Base-by-base conservation (phyloP, 148 eudicot species). In the Vaccinium macrocarpon region DNA sequence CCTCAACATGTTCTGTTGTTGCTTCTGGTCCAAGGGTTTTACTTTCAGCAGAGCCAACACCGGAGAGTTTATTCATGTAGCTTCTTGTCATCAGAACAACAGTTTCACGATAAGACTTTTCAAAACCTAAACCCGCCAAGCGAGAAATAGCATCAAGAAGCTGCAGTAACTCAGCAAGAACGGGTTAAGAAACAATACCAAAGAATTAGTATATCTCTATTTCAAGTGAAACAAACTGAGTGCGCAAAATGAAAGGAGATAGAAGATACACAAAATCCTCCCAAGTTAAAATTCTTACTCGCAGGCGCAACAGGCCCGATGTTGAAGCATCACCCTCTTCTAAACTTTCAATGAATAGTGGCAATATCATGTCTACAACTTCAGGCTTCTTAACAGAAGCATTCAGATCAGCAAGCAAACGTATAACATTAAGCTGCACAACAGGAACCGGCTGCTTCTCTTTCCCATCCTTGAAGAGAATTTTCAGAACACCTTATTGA, bases 141-240 rank as follows among this genome's bases (percentile, higher is more conserved):
- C 98, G 89, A 90, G 99, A 91, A 84, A 93, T 92, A 88, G 99
- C 99, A 90, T 97, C 98, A 92, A 97, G 96, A 90, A 97, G 96
- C 99, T 97, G 97, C 92, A 91, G 84, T 72, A 78, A 82, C 82
- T 82, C 81, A 91, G 86, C 83, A 89, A 79, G 85, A 49, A 56
- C 27, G 80, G 71, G 84, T 84, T 82, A 84, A 84, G 81, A 88
- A 76, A 86, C 49, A 56, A 75, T 76, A 79, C 59, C 13, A 81
- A n/a, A 21, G 32, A 55, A 62, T 70, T 48, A 16, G 70, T 49
- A 19, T 56, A 59, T 27, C 29, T 23, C 83, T 11, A 49, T 53
- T 62, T 82, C 35, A 78, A 83, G 76, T 21, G 18, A 35, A 35
- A 76, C 16, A n/a, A 38, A 51, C 2, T 75, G 38, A 57, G n/a